Base-by-base conservation (phyloP, 2,329 filamentous ascomycete genomes). In the Monilinia laxa region DNA sequence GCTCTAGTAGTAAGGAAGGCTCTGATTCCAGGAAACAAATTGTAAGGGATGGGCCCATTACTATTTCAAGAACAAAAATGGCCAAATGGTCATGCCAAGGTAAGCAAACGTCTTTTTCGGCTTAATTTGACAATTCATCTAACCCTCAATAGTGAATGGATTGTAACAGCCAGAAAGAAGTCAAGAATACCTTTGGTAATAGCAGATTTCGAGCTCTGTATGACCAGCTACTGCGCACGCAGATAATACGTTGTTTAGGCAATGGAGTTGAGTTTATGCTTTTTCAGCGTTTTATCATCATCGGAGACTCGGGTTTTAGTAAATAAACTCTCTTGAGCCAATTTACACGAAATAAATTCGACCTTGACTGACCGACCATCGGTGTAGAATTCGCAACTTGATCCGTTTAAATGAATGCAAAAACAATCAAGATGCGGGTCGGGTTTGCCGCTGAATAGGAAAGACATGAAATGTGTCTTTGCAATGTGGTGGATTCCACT, bases 351-450 rank as follows among this genome's bases (percentile, higher is more conserved):
- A 98, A 98, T 81, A 95, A 99, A 83, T 99, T 99, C 90, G 98
- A 98, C 83, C 87, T 98, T 73, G 95, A 99, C 83, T 96, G 99
- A 88, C 98, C 95, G 71, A 99, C 95, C 75, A 99, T 99, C 82
- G 95, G 95, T 76, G 95, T 99, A 80, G 95, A 99, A 83, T 99
- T 99, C 79, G 95, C 95, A 76, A 99, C 95, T 75, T 89, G 95
- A 72, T 97, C 93, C 74, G 99, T 99, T 79, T 94, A 98, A 82
- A 95, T 99, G 77, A 95, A 99, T 82, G 91, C 91, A 78, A 99
- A 99, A 87, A 99, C 95, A 71, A 99, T 99, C 88, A 99, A 99
- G 86, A 95, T 95, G 75, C 95, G 99, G 84, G 99, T 99, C 77
- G 99, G 96, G 95, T 95, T 99, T 84, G 99, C 95, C 68, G 95